Conservation (phyloP, 2,329 filamentous ascomycete genomes). For the Sporothrix phasma region DNA sequence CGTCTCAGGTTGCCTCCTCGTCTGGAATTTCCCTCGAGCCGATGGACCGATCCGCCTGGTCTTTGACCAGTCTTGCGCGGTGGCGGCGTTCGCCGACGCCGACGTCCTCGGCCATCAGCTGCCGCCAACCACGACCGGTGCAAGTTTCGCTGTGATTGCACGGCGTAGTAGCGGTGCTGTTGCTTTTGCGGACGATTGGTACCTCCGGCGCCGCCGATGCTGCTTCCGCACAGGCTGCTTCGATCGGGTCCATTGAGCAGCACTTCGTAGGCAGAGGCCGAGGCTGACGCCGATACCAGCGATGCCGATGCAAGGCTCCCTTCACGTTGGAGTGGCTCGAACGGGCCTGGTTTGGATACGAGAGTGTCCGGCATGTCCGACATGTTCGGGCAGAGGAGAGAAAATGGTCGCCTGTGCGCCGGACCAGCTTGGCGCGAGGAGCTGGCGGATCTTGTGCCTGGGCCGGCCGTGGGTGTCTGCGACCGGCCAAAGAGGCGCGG, state of each 20-base stretch:
- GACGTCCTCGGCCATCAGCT: constrained; percentile 26
- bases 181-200: not conserved
- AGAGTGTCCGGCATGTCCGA: not conserved
- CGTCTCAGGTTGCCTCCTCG: not conserved
- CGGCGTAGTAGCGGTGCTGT: not conserved
- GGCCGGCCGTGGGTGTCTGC: not conserved
- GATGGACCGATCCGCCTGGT: constrained; percentile 19
- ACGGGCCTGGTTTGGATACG: not conserved
- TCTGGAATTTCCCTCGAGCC: constrained; percentile 16
- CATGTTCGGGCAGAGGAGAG: not conserved
- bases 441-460: not conserved
- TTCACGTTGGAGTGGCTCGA: not conserved
- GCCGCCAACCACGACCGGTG: constrained; percentile 16
- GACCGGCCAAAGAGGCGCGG: constrained; percentile 16
- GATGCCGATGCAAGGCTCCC: constrained; percentile 9
- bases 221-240: constrained; percentile 10
- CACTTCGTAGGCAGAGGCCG: constrained; percentile 15
- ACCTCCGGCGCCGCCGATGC: not conserved
- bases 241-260: constrained; percentile 11
- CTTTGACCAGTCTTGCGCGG: constrained; percentile 22
- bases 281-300: not conserved
- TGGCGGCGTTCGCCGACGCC: constrained; percentile 15
- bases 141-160: constrained; percentile 1
- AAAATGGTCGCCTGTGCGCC: constrained; percentile 1
- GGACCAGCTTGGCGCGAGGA: constrained; percentile 8